Percentiles rank a stretch among this genome's conserved stretches.
phyloP scores from a whole-genome alignment of 768 basidiomycete species.

The Russula abietina region DNA sequence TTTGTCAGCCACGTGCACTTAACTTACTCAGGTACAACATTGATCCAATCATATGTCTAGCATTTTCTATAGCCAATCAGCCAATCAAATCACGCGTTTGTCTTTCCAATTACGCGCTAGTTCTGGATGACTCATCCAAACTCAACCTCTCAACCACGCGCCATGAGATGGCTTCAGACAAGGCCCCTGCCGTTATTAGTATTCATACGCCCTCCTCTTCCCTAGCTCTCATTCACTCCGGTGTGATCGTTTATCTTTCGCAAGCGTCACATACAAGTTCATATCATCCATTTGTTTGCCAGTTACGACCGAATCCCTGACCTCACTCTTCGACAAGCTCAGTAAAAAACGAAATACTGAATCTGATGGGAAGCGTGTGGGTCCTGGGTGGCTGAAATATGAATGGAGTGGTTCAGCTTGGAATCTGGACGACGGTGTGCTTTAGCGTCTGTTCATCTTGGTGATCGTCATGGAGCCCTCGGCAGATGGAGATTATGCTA shows the following conservation, averaged over 20 bases:
- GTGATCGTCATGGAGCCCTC: neutral
- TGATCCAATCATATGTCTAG: too few relatives aligned
- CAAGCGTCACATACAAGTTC: neutral
- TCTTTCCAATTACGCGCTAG: too few relatives aligned
- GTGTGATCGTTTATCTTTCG: conserved; percentile 38
- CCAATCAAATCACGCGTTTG: too few relatives aligned
- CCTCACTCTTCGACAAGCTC: conserved; percentile 62
- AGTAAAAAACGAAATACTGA: conserved; percentile 57
- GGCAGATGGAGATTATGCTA: conserved; percentile 80
- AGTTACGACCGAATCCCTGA: conserved; percentile 68
- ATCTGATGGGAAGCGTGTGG: conserved; percentile 56
- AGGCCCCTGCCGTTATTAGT: conserved; percentile 50
- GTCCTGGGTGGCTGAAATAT: conserved; percentile 82
- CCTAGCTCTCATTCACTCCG: conserved; percentile 70
- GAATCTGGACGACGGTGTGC: conserved; percentile 82
- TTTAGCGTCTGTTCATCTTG: neutral
- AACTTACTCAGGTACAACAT: too few relatives aligned
- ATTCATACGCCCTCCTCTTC: conserved; percentile 74
- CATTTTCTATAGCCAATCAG: too few relatives aligned
- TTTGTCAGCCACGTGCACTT: too few relatives aligned
- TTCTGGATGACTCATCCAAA: too few relatives aligned
- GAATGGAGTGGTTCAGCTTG: conserved; percentile 71
- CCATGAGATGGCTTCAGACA: conserved; percentile 34
- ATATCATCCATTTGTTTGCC: conserved; percentile 10
- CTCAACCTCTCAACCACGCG: too few relatives aligned